Conservation (phyloP, 108 stramenopile genomes). For the Fragilaria radians region DNA sequence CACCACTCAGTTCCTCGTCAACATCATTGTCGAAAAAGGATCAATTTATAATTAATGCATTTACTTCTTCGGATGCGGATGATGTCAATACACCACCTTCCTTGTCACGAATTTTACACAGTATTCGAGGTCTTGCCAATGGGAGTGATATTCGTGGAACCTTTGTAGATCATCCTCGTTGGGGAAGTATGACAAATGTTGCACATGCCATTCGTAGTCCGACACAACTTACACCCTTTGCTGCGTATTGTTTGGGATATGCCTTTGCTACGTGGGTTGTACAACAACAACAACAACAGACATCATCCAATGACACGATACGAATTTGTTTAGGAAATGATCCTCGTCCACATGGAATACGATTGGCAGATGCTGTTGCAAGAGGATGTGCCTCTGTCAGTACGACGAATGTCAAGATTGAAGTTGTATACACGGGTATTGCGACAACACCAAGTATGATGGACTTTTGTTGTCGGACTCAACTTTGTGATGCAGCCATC, state of each 20-base stretch:
- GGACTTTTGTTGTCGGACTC: slow-evolving; percentile 53
- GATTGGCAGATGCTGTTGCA: slow-evolving; percentile 60
- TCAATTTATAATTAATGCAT: slow-evolving; percentile 4
- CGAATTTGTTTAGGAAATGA: slow-evolving; percentile 64
- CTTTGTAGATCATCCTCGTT: slow-evolving; percentile 36
- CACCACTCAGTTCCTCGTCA: too few species aligned
- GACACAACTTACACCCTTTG: slow-evolving; percentile 63
- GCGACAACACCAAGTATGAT: slow-evolving; percentile 72
- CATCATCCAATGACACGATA: slow-evolving; percentile 7
- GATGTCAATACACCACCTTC: slow-evolving; percentile 61
- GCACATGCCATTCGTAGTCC: slow-evolving; percentile 20
- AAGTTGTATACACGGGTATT: slow-evolving; percentile 59
- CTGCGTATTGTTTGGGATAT: slow-evolving; percentile 63
- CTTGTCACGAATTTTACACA: slow-evolving; percentile 31
- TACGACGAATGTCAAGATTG: slow-evolving; percentile 4
- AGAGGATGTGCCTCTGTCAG: slow-evolving; percentile 50
- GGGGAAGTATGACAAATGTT: slow-evolving; percentile 44
- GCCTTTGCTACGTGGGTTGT: slow-evolving; percentile 39
- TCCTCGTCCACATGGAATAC: slow-evolving; percentile 59
- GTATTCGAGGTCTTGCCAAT: slow-evolving; percentile 37
- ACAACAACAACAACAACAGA: not conserved
- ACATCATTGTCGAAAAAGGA: too few species aligned
- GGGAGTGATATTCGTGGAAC: slow-evolving; percentile 64
- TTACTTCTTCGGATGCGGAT: slow-evolving; percentile 33
- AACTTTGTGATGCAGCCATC: slow-evolving; percentile 55